phyloP scores from a whole-genome alignment of 768 basidiomycete species.

The Suillus occidentalis region DNA sequence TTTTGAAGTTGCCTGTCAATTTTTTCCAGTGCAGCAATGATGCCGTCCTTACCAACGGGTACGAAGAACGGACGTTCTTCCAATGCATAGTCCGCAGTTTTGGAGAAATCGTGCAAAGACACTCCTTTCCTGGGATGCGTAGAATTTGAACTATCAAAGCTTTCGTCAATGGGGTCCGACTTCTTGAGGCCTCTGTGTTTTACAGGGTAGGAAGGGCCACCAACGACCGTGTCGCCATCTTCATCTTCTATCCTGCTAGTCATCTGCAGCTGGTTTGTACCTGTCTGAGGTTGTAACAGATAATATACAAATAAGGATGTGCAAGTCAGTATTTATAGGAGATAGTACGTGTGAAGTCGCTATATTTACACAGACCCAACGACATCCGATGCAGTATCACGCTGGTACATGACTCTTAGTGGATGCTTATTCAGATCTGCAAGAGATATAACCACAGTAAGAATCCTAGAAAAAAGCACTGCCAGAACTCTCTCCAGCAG shows the following conservation, averaged over 20 bases:
- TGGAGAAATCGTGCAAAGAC: slow-evolving; percentile 42
- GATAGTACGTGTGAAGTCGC: not conserved
- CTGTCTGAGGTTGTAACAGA: not conserved
- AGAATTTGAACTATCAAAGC: slow-evolving; percentile 14
- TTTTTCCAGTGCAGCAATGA: slow-evolving; percentile 67
- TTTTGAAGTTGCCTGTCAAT: slow-evolving; percentile 61
- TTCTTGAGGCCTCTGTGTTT: slow-evolving; percentile 26
- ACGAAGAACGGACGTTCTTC: slow-evolving; percentile 72
- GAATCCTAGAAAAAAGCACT: too few relatives aligned
- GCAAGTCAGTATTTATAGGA: not conserved
- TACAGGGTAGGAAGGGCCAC: slow-evolving; percentile 31
- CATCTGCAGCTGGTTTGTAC: slow-evolving; percentile 14
- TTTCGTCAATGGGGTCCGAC: slow-evolving; percentile 18
- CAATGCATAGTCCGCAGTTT: slow-evolving; percentile 47
- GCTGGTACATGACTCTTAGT: too few relatives aligned
- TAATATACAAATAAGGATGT: not conserved
- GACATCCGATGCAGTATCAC: too few relatives aligned
- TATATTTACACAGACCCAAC: too few relatives aligned
- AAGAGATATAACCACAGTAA: too few relatives aligned
- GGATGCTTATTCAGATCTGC: too few relatives aligned
- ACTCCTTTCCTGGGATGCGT: slow-evolving; percentile 15
- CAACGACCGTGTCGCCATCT: slow-evolving; percentile 40
- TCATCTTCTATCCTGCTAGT: slow-evolving; percentile 42
- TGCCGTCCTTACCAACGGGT: slow-evolving; percentile 62
- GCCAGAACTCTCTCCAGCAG: too few relatives aligned